phyloP scores from a whole-genome alignment of 2,329 filamentous ascomycete species.

The Xylariaceae sp. region DNA sequence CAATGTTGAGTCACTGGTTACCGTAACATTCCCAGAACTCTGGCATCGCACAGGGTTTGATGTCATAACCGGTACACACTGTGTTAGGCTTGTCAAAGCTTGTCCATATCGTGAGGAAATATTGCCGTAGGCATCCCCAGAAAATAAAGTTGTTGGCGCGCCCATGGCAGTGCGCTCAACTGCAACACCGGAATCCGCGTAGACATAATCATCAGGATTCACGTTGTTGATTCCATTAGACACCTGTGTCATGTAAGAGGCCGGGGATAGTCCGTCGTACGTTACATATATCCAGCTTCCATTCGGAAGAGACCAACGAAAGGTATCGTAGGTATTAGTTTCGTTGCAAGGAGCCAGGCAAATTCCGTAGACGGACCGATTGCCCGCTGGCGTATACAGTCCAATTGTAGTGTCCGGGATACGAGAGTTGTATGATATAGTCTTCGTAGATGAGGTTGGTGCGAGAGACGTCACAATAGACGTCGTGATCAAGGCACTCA shows the following conservation, averaged over 20 bases:
- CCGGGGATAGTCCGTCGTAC: slow-evolving; percentile 1
- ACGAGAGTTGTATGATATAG: neutral
- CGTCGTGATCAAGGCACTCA: slow-evolving; percentile 1
- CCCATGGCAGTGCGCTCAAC: slow-evolving; percentile 1
- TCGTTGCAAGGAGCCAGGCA: neutral
- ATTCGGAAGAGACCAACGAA: slow-evolving; percentile 1
- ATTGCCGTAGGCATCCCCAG: neutral
- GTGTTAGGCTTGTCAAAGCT: neutral
- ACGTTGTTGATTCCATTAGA: slow-evolving; percentile 1
- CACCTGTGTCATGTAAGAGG: neutral
- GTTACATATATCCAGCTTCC: neutral
- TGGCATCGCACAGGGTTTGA: slow-evolving; percentile 5
- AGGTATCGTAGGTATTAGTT: neutral
- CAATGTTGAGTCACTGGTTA: neutral
- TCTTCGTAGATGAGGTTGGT: neutral
- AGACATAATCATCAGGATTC: slow-evolving; percentile 1
- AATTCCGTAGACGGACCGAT: neutral
- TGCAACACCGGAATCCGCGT: slow-evolving; percentile 1
- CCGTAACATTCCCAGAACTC: slow-evolving; percentile 1
- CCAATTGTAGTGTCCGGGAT: neutral
- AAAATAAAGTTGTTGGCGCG: neutral
- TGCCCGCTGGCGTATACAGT: neutral
- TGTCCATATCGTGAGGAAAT: slow-evolving; percentile 2
- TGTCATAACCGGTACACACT: slow-evolving; percentile 7
- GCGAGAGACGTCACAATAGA: slow-evolving; percentile 1